Evolutionary conservation across 1,284 basidiomycete species (phyloP).

Genomic region (Polyporus tsugae): DNA sequence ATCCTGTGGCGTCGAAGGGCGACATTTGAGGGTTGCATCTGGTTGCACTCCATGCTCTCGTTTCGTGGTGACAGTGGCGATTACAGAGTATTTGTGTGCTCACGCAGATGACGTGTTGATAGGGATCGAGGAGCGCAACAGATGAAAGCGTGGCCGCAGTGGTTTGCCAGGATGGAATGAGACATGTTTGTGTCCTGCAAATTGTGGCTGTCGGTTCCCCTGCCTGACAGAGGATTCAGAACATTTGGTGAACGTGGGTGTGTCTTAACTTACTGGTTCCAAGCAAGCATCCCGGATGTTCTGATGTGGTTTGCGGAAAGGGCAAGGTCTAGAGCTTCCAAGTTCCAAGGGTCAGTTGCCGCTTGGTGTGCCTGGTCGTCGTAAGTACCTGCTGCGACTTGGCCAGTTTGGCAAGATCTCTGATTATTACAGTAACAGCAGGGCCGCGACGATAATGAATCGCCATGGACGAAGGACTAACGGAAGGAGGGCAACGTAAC

Average conservation of each 20-base stretch:
- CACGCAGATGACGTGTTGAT: neutral
- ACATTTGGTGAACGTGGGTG: too few relatives aligned
- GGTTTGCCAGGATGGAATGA: neutral
- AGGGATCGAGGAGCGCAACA: neutral
- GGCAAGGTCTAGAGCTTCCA: neutral
- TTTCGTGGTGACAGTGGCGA: neutral
- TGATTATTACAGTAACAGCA: neutral
- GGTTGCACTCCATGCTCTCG: too few relatives aligned
- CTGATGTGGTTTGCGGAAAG: neutral
- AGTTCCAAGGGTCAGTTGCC: too few relatives aligned
- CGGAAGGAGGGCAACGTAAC: neutral
- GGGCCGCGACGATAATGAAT: neutral
- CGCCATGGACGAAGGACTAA: neutral
- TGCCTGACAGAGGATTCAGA: too few relatives aligned
- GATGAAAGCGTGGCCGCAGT: neutral
- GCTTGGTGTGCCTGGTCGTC: neutral
- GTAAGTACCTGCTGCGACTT: neutral
- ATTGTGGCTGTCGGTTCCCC: too few relatives aligned
- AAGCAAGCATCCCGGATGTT: neutral
- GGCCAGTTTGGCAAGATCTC: neutral
- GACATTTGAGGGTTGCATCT: neutral
- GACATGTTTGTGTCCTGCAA: too few relatives aligned
- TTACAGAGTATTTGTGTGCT: neutral
- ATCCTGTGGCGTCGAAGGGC: neutral
- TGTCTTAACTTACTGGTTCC: too few relatives aligned